Conservation (phyloP, 2,329 filamentous ascomycete genomes). For the Clonostachys solani region DNA sequence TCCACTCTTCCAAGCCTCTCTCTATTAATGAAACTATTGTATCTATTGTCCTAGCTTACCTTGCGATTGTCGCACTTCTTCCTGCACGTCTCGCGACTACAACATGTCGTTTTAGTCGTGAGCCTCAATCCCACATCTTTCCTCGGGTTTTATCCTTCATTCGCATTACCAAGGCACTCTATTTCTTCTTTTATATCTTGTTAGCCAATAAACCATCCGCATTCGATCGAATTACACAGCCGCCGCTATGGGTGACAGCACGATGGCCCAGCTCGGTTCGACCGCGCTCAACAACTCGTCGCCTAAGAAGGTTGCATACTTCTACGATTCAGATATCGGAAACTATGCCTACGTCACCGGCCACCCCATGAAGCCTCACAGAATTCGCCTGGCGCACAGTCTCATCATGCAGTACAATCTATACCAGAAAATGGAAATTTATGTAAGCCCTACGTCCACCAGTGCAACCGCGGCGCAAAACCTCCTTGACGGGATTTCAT, state of each 20-base stretch:
- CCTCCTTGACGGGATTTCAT: conserved; percentile 18
- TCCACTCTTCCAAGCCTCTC: too few relatives aligned
- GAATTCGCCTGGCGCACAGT: conserved; percentile 90
- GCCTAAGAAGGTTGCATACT: conserved; percentile 88
- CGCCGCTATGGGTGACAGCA: conserved; percentile 28
- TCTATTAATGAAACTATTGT: too few relatives aligned
- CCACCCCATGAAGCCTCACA: conserved; percentile 99
- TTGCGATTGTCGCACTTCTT: conserved; percentile 7
- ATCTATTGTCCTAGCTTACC: too few relatives aligned
- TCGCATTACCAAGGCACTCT: not conserved
- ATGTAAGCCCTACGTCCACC: conserved; percentile 50
- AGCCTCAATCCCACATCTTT: conserved; percentile 9
- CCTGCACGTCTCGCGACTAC: not conserved
- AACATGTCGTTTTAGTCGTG: not conserved
- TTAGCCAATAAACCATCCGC: conserved; percentile 1
- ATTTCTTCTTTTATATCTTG: not conserved
- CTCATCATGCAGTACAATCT: conserved; percentile 94
- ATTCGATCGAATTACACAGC: conserved; percentile 1
- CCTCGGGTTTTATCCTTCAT: conserved; percentile 3
- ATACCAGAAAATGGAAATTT: conserved; percentile 95
- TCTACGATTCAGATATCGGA: conserved; percentile 97
- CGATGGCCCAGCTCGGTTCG: conserved; percentile 33
- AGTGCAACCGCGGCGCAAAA: too few relatives aligned
- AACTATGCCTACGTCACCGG: conserved; percentile 97
- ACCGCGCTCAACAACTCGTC: conserved; percentile 40